Base-by-base conservation (phyloP, 2,329 filamentous ascomycete genomes). In the Stromatinia cepivora region DNA sequence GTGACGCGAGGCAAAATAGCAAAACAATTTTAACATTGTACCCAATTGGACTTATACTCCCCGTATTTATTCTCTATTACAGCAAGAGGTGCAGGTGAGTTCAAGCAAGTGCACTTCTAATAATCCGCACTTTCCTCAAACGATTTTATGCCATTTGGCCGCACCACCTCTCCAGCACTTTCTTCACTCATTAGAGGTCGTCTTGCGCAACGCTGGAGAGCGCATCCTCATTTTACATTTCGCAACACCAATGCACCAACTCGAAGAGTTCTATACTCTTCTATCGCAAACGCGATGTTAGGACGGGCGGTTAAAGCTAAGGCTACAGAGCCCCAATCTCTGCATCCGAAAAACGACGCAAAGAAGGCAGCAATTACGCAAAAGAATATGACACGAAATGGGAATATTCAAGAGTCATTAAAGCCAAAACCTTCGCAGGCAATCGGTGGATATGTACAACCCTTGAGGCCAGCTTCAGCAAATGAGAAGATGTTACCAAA, bases 311-410 rank as follows among this genome's bases (percentile, higher is more conserved):
- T 71, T 4, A 74, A 76, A 54, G 70, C 70, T 9, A 69, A 70
- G 69, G 66, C 59, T 25, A 53, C 61, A 28, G 61, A 64, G n/a
- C n/a, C 46, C n/a, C 34, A 17, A 15, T 70, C 73, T 69, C 67
- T 71, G 7, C 70, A 73, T 20, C 46, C 72, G n/a, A 77, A 77
- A 63, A 70, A 67, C 13, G 69, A 72, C 50, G 69, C 74, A 36
- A 71, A 81, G 6, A 87, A 88, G 77, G 82, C 85, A 69, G 79
- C 86, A 22, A 86, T 88, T 72, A 83, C 86, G 5, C 87, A 87
- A 1, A 88, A 84, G 78, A 88, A 83, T 73, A 84, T 85, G 78
- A 88, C 77, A 56, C 76, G 80, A 36, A 75, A 78, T 77, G 79
- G 79, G 52, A 84, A 84, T 70, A 85, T 88, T 72, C 78, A 83